phyloP scores from a whole-genome alignment of 192 early-diverging fungal genomes.

The Thamnidium elegans region DNA sequence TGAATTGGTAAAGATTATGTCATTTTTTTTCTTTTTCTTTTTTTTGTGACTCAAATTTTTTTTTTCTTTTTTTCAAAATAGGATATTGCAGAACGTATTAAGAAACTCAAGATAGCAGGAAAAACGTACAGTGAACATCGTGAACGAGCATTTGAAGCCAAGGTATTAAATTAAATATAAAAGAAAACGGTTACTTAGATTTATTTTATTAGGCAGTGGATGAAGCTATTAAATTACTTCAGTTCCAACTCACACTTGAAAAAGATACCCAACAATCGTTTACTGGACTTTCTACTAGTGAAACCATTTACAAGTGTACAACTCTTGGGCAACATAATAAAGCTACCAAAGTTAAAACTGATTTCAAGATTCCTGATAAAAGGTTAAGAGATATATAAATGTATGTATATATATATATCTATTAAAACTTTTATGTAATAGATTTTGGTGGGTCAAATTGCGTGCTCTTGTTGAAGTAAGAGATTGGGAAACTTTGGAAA shows the following conservation, averaged over 20 bases:
- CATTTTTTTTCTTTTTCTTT: too few species aligned
- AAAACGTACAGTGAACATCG: slow-evolving; percentile 78
- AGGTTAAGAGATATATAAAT: slow-evolving; percentile 44
- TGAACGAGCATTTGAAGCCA: slow-evolving; percentile 67
- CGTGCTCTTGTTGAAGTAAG: slow-evolving; percentile 73
- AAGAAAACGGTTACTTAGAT: too few species aligned
- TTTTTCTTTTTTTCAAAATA: too few species aligned
- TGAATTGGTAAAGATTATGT: slow-evolving; percentile 38
- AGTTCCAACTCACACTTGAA: slow-evolving; percentile 72
- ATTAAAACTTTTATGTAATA: slow-evolving; percentile 1
- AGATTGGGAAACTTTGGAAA: slow-evolving; percentile 88
- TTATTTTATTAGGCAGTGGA: slow-evolving; percentile 75
- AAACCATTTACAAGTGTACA: slow-evolving; percentile 83
- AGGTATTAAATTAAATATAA: too few species aligned
- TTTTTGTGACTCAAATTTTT: too few species aligned
- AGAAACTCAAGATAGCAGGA: slow-evolving; percentile 66
- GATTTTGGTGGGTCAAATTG: slow-evolving; percentile 91
- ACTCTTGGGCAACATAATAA: slow-evolving; percentile 62
- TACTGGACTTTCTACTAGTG: slow-evolving; percentile 72
- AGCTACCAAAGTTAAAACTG: slow-evolving; percentile 76
- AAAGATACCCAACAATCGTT: slow-evolving; percentile 66
- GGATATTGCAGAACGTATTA: slow-evolving; percentile 58
- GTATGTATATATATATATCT: slow-evolving; percentile 9
- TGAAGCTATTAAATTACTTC: slow-evolving; percentile 75
- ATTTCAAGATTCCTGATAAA: slow-evolving; percentile 87